Evolutionary conservation across 2,329 filamentous ascomycete species (phyloP).

Genomic region (Colletotrichum filicis): DNA sequence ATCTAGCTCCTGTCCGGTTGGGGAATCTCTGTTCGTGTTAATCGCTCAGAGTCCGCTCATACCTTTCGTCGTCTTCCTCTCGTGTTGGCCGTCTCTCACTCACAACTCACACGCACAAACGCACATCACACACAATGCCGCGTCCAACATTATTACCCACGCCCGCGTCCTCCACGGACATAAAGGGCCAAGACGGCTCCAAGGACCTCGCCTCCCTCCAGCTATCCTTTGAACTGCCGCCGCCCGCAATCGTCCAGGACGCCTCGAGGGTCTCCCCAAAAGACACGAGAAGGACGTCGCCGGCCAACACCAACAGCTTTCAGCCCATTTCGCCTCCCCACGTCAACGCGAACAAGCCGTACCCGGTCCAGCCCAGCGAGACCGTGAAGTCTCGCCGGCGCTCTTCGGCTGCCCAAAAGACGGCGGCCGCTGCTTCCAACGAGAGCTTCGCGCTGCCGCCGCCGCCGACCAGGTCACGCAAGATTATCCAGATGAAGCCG

Average conservation of each 20-base stretch:
- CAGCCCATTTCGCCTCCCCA: slow-evolving; percentile 34
- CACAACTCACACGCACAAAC: background rate
- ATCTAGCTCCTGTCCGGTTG: background rate
- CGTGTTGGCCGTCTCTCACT: background rate
- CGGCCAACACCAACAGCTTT: slow-evolving; percentile 17
- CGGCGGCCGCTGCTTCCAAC: slow-evolving; percentile 56
- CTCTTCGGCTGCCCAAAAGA: slow-evolving; percentile 55
- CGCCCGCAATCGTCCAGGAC: slow-evolving; percentile 72
- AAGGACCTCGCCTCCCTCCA: slow-evolving; percentile 71
- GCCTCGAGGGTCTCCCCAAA: slow-evolving; percentile 58
- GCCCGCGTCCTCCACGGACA: slow-evolving; percentile 83
- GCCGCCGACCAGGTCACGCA: slow-evolving; percentile 89
- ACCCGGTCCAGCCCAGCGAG: slow-evolving; percentile 61
- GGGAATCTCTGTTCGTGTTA: background rate
- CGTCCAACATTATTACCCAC: slow-evolving; percentile 76
- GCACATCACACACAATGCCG: slow-evolving; percentile 65
- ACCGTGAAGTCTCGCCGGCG: slow-evolving; percentile 65
- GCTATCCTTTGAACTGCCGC: slow-evolving; percentile 79
- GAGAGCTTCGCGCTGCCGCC: slow-evolving; percentile 85
- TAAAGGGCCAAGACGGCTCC: slow-evolving; percentile 77
- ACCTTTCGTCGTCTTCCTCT: background rate
- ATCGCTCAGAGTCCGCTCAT: slow-evolving; percentile 1
- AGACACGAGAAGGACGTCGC: slow-evolving; percentile 46
- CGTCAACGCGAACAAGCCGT: slow-evolving; percentile 43
- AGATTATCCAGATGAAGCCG: slow-evolving; percentile 98